Conservation (phyloP, 2,329 filamentous ascomycete genomes). For the Pestalotiopsis sp. region DNA sequence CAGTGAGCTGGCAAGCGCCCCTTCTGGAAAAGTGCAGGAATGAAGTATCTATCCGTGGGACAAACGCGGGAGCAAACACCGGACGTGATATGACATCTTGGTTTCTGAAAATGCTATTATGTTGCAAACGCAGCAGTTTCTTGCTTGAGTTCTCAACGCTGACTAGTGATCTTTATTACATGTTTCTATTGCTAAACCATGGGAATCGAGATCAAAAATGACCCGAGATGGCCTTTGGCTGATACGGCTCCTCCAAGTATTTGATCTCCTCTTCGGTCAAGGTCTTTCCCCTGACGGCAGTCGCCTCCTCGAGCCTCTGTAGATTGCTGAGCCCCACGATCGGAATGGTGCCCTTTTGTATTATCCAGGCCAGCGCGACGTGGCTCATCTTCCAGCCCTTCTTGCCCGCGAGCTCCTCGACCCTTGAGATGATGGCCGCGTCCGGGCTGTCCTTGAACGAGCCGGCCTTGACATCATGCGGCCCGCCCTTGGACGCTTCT, state of each 20-base stretch:
- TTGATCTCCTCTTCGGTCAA: slow-evolving; percentile 52
- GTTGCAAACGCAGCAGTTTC: too few relatives aligned
- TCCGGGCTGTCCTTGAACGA: neutral
- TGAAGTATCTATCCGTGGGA: neutral
- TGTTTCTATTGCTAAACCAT: too few relatives aligned
- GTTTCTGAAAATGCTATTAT: too few relatives aligned
- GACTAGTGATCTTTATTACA: too few relatives aligned
- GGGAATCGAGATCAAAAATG: neutral
- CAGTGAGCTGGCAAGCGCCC: neutral
- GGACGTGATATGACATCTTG: too few relatives aligned
- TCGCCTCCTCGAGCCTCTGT: slow-evolving; percentile 56
- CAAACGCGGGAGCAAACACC: neutral
- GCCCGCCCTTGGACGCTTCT: neutral
- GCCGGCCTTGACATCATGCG: neutral
- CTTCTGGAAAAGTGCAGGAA: neutral
- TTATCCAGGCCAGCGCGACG: slow-evolving; percentile 58
- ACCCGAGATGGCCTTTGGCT: neutral
- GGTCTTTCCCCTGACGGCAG: slow-evolving; percentile 39
- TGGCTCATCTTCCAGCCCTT: slow-evolving; percentile 59
- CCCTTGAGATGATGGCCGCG: slow-evolving; percentile 44
- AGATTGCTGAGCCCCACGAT: slow-evolving; percentile 55
- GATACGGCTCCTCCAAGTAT: slow-evolving; percentile 9
- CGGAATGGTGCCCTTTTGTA: slow-evolving; percentile 46
- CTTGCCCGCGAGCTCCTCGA: slow-evolving; percentile 51
- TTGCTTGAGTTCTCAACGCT: too few relatives aligned